These are phyloP conservation scores for Auricularia auricula-judae DNA, from an alignment of 768 basidiomycete species.

Conservation along the genomic window DNA sequence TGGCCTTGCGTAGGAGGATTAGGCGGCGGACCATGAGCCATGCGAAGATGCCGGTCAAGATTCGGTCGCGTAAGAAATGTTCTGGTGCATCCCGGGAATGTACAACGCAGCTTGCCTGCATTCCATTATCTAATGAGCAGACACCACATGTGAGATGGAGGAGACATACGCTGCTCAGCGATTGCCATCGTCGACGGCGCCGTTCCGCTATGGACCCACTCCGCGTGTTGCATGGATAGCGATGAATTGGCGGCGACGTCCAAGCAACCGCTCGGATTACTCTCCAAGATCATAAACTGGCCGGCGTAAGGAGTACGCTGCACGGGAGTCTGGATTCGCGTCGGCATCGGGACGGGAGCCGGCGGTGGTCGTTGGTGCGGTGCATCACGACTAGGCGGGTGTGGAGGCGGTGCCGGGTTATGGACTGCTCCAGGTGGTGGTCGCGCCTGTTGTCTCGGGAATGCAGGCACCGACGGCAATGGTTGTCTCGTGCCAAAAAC, in stretches of 20 bases:
- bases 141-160: not conserved
- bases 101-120: not conserved
- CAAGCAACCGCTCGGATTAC: not conserved
- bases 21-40: not conserved
- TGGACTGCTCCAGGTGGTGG: no score
- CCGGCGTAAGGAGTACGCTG: not conserved
- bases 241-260: not conserved
- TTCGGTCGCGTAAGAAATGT: not conserved
- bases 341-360: not conserved
- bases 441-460: no score
- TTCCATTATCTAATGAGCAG: not conserved
- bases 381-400: no score
- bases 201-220: not conserved
- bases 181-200: not conserved
- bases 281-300: not conserved
- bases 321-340: not conserved
- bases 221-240: not conserved
- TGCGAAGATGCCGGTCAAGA: not conserved
- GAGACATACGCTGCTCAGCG: not conserved
- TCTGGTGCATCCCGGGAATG: not conserved
- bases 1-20: no score
- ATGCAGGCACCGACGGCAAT: no score
- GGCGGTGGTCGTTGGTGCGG: not conserved
- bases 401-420: no score
- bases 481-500: no score